These are phyloP conservation scores for Paralagenidium karlingii DNA, from an alignment of 352 stramenopile genomes.

Conservation along the genomic window DNA sequence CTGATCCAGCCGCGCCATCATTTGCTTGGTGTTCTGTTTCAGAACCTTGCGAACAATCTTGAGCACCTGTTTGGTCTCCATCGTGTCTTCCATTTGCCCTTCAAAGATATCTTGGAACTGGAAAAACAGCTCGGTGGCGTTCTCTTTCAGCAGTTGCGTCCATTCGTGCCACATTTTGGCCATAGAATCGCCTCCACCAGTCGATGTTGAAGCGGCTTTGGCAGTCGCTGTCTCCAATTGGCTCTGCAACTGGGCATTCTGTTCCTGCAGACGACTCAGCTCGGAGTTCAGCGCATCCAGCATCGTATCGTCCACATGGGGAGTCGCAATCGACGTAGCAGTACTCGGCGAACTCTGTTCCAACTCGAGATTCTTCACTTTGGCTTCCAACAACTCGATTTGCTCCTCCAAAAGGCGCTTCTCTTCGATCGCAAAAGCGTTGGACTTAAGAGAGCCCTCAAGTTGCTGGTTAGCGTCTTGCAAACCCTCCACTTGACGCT, in stretches of 20 bases:
- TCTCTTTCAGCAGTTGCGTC: conserved; percentile 53
- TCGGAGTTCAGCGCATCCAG: neutral
- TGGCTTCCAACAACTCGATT: neutral
- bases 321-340: neutral
- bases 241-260: conserved; percentile 10
- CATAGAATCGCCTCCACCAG: conserved; percentile 19
- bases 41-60: conserved; percentile 62
- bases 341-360: neutral
- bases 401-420: neutral
- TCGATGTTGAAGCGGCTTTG: conserved; percentile 13
- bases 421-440: no score
- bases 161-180: conserved; percentile 1
- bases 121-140: conserved; percentile 74
- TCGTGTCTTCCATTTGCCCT: conserved; percentile 19
- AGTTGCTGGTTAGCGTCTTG: no score
- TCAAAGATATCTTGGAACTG: conserved; percentile 74
- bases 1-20: conserved; percentile 35
- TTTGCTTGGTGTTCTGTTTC: conserved; percentile 64
- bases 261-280: neutral
- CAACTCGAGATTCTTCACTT: neutral
- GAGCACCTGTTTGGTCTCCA: conserved; percentile 63
- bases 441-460: no score
- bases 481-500: conserved; percentile 17
- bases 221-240: conserved; percentile 19
- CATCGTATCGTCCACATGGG: neutral